Conservation (phyloP, 768 basidiomycete genomes). For the Omphalotus guepiniiformis region DNA sequence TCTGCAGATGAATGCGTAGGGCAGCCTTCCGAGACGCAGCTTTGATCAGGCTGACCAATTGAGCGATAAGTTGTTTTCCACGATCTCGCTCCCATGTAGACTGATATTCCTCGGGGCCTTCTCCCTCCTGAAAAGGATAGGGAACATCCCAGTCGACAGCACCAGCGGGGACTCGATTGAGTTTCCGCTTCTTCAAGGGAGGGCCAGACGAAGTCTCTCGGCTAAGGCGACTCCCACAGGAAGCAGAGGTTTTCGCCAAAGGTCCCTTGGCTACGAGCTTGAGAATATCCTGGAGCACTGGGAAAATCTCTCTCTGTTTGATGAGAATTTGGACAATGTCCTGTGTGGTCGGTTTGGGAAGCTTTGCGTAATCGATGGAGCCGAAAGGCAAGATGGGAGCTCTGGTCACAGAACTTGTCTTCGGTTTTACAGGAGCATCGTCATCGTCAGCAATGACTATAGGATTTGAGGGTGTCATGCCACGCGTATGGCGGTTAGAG, state of each 20-base stretch:
- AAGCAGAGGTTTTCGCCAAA: background rate
- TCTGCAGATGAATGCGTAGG: conserved; percentile 41
- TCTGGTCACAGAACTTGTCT: conserved; percentile 13
- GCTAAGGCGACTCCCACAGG: conserved; percentile 13
- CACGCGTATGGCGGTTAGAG: conserved; percentile 38
- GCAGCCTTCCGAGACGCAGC: conserved; percentile 59
- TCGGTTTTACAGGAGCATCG: conserved; percentile 21
- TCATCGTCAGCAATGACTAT: conserved; percentile 66
- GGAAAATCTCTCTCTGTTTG: conserved; percentile 62
- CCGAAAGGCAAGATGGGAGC: conserved; percentile 19
- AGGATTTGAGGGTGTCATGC: conserved; percentile 56
- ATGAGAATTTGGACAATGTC: conserved; percentile 59
- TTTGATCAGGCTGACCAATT: conserved; percentile 59
- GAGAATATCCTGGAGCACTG: conserved; percentile 58
- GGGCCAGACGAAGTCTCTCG: conserved; percentile 14
- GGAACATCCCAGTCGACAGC: conserved; percentile 82
- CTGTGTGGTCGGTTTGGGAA: conserved; percentile 49
- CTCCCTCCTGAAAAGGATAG: conserved; percentile 67
- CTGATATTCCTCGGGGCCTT: conserved; percentile 65
- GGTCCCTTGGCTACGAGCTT: conserved; percentile 46
- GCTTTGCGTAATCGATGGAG: conserved; percentile 32
- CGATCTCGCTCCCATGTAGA: conserved; percentile 63
- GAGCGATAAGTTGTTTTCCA: conserved; percentile 54
- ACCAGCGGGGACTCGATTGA: conserved; percentile 70
- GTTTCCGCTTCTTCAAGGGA: conserved; percentile 53